Conservation (phyloP, 2,329 filamentous ascomycete genomes). For the Phaeosphaeriaceae sp. region DNA sequence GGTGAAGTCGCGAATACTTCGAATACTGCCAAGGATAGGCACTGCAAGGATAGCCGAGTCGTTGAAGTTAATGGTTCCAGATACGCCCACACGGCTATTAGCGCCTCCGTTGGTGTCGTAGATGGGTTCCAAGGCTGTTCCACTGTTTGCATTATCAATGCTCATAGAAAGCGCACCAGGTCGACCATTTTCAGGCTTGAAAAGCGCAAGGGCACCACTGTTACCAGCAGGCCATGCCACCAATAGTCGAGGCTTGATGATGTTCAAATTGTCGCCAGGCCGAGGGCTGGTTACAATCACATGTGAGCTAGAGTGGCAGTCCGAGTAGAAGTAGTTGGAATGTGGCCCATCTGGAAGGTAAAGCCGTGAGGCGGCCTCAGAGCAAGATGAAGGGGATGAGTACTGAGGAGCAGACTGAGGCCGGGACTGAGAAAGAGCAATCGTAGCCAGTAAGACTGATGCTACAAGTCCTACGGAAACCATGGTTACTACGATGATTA, state of each 20-base stretch:
- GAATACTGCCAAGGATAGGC: constrained; percentile 66
- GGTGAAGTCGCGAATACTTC: constrained; percentile 67
- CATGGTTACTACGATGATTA: not conserved
- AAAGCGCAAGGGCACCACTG: constrained; percentile 65
- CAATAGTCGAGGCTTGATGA: constrained; percentile 65
- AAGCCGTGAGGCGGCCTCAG: constrained; percentile 34
- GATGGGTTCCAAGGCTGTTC: constrained; percentile 57
- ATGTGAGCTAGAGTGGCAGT: constrained; percentile 65
- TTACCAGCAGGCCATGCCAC: constrained; percentile 70
- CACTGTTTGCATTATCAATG: constrained; percentile 56
- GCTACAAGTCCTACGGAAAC: not conserved
- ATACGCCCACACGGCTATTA: constrained; percentile 60
- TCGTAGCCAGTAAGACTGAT: constrained; percentile 5
- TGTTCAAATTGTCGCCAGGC: constrained; percentile 58
- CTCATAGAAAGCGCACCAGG: constrained; percentile 62
- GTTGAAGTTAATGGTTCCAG: constrained; percentile 63
- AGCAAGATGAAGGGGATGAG: constrained; percentile 8
- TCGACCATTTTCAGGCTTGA: constrained; percentile 59
- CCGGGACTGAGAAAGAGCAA: not conserved
- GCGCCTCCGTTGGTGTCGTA: constrained; percentile 41
- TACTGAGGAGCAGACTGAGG: not conserved
- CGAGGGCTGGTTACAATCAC: constrained; percentile 67
- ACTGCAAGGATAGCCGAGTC: constrained; percentile 62
- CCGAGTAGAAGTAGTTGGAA: constrained; percentile 70
- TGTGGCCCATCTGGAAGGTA: constrained; percentile 64